phyloP scores from a whole-genome alignment of 177 flowering plant genomes.

The Tripterygium wilfordii region DNA sequence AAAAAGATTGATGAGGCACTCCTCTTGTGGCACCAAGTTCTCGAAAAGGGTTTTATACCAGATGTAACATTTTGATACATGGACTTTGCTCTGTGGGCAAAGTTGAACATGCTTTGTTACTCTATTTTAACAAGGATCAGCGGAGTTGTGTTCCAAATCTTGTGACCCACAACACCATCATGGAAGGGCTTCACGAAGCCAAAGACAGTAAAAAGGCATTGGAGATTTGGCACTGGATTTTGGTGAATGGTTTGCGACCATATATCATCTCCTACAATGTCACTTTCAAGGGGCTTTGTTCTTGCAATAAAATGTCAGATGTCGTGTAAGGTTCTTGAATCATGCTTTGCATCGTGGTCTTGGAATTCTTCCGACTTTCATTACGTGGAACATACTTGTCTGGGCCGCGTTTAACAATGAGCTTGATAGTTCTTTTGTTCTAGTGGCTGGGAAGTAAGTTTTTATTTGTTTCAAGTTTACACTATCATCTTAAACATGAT shows the following conservation, averaged over 20 bases:
- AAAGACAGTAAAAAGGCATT: conserved; percentile 46
- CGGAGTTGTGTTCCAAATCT: conserved; percentile 60
- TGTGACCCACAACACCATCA: conserved; percentile 72
- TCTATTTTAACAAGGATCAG: conserved; percentile 48
- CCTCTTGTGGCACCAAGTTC: conserved; percentile 47
- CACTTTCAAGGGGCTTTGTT: conserved; percentile 77
- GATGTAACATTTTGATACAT: conserved; percentile 71
- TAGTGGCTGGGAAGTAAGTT: no score
- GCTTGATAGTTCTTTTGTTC: no score
- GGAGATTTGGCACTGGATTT: conserved; percentile 59
- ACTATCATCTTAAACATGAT: no score
- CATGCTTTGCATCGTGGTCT: conserved; percentile 51
- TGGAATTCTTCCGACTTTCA: conserved; percentile 59
- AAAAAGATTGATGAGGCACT: conserved; percentile 56
- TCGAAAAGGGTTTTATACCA: conserved; percentile 47
- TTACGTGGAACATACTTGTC: conserved; percentile 85
- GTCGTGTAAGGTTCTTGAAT: conserved; percentile 48
- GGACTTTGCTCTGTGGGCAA: conserved; percentile 77
- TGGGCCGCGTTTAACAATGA: conserved; percentile 44
- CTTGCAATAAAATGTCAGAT: conserved; percentile 44
- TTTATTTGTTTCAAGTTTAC: no score
- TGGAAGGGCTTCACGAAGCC: conserved; percentile 69
- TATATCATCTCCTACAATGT: conserved; percentile 85
- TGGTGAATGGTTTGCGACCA: conserved; percentile 45
- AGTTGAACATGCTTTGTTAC: conserved; percentile 48